These are phyloP conservation scores for Inonotus obliquus DNA, from an alignment of 1,284 basidiomycete genomes.

Conservation along the genomic window DNA sequence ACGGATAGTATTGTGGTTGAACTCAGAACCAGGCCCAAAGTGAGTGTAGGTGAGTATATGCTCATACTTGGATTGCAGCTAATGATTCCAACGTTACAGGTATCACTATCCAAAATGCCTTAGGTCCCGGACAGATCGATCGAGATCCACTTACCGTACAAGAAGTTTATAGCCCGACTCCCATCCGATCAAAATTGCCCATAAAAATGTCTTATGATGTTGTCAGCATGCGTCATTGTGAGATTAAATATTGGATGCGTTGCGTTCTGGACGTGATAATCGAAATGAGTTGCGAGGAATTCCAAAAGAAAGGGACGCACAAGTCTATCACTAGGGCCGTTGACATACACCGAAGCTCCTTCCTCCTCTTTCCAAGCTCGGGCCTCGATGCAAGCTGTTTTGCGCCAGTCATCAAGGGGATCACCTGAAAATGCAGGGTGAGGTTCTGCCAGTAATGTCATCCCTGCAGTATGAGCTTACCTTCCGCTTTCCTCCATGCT, in stretches of 20 bases:
- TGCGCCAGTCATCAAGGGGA: constrained; percentile 39
- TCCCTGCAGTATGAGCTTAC: constrained; percentile 24
- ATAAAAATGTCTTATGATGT: constrained; percentile 77
- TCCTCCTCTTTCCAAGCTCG: constrained; percentile 79
- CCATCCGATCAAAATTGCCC: constrained; percentile 35
- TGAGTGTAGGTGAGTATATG: no score
- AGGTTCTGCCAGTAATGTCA: constrained; percentile 21
- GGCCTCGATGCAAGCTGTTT: constrained; percentile 51
- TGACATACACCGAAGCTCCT: constrained; percentile 55
- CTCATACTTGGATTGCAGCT: no score
- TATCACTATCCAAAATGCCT: no score
- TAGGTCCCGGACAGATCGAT: no score
- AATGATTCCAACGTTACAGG: no score
- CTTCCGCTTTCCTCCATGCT: constrained; percentile 39
- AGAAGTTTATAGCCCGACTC: neutral
- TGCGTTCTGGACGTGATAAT: constrained; percentile 57
- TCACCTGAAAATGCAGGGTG: constrained; percentile 22
- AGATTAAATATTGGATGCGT: constrained; percentile 88
- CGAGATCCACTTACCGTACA: neutral
- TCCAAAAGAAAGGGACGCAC: constrained; percentile 42
- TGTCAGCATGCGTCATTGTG: constrained; percentile 68
- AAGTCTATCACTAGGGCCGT: constrained; percentile 62
- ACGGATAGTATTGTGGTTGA: neutral
- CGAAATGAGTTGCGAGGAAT: neutral
- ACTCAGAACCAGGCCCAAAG: no score